These are phyloP conservation scores for Penicillium dipodomyicola DNA, from an alignment of 495 filamentous ascomycete species.

Conservation along the genomic window DNA sequence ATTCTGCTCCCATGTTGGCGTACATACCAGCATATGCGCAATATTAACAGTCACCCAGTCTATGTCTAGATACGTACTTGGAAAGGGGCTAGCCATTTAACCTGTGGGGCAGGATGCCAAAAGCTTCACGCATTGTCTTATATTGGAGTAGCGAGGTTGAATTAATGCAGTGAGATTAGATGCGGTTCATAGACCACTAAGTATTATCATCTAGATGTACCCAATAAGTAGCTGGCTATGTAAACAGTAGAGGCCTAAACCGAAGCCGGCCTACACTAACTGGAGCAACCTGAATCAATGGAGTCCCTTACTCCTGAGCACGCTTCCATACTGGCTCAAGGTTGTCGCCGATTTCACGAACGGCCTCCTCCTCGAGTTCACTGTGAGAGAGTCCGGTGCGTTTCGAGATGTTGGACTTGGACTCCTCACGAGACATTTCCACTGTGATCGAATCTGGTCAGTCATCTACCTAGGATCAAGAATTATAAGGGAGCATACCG, in stretches of 20 bases:
- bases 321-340: slow-evolving; percentile 21
- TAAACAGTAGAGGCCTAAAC: no score
- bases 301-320: background rate
- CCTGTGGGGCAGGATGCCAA: background rate
- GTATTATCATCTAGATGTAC: background rate
- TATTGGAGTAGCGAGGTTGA: background rate
- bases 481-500: slow-evolving; percentile 36
- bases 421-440: slow-evolving; percentile 39
- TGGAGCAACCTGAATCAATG: background rate
- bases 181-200: background rate
- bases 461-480: background rate
- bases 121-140: background rate
- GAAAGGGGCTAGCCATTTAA: background rate
- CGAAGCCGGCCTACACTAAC: background rate
- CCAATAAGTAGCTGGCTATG: background rate
- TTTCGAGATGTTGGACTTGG: slow-evolving; percentile 34
- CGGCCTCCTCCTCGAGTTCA: slow-evolving; percentile 33
- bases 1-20: no score
- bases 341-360: slow-evolving; percentile 31
- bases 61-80: no score
- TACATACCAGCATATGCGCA: no score
- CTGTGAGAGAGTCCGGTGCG: slow-evolving; percentile 22
- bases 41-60: no score
- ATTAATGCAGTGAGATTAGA: background rate
- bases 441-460: slow-evolving; percentile 21